Evolutionary conservation across 768 basidiomycete species (phyloP), one percentile per base, ranked within the genome.

Genomic region (Mycena capillaripes): DNA sequence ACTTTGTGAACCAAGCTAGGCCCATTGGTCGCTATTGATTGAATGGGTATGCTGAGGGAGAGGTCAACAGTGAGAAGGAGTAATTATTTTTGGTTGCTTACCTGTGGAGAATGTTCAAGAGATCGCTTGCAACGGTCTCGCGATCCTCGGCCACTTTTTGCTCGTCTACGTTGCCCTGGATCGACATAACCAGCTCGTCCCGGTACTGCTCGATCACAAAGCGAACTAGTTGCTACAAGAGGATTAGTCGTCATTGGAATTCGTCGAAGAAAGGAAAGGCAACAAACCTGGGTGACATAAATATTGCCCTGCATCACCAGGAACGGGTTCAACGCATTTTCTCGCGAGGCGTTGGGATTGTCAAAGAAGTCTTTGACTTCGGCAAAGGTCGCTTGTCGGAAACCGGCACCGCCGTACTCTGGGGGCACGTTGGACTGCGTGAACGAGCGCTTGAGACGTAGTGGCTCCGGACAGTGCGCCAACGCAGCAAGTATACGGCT

Each of bases 121-220:
- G 86, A 78, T 97, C 95, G 74, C 94, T 93, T 29, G 95, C 95
- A 44, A 97, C 94, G 9, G 92, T 91, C 79, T 96, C 96, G 52
- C 93, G 85, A 78, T 93, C 92, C 79, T 93, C 89, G 10, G 91
- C 90, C 27, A 92, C 86, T 75, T 89, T 88, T 68, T 85, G 84
- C 71, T 93, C 92, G 76, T 93, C 89, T 40, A 92, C 81, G 71
- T 79, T 87, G 23, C 90, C 92, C 77, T 91, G 92, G 72, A 94
- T 86, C 23, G 89, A 90, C 72, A 87, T 85, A 58, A 95, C 80
- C 29, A 97, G 88, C 81, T 97, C 95, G 72, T 97, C 93, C 8
- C 95, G 92, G 79, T 97, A 97, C 81, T 96, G 96, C 75, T 97
- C 93, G 62, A 95, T 94, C 72, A 97, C 95, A 76, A 95, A 96